Evolutionary conservation across 2,329 filamentous ascomycete genomes (phyloP).

Genomic region (Fusarium napiforme): DNA sequence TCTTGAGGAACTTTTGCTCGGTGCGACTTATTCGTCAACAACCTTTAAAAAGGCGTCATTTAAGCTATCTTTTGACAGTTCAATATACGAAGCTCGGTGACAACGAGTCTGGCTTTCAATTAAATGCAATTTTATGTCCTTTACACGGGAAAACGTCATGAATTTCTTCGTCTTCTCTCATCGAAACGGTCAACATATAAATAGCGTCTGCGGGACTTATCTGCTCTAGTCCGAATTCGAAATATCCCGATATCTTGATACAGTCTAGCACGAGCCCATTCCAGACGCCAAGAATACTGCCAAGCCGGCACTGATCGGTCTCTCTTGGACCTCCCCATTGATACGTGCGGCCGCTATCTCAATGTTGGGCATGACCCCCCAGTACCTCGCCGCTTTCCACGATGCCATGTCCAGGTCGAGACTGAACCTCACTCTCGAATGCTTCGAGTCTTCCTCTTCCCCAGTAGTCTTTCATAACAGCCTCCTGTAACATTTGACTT

Average conservation of each 20-base stretch:
- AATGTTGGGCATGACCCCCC: not conserved
- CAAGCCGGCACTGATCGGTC: conserved; percentile 1
- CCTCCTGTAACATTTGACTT: not conserved
- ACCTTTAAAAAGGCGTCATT: conserved; percentile 13
- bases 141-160: not conserved
- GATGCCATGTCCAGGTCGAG: not conserved
- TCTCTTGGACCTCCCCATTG: not conserved
- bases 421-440: not conserved
- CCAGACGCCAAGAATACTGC: not conserved
- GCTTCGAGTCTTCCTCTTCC: not conserved
- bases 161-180: too few species aligned
- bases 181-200: not conserved
- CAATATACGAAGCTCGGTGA: rapidly evolving
- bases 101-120: not conserved
- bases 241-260: not conserved
- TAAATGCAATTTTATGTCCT: not conserved
- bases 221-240: not conserved
- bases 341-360: not conserved
- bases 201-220: not conserved
- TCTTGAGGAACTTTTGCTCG: conserved; percentile 22
- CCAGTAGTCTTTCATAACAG: too few species aligned
- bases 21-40: conserved; percentile 6
- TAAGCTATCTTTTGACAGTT: not conserved
- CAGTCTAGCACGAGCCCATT: not conserved
- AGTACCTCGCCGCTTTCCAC: not conserved